Conservation (phyloP, 306 rosid species). For the Gillenia trifoliata region DNA sequence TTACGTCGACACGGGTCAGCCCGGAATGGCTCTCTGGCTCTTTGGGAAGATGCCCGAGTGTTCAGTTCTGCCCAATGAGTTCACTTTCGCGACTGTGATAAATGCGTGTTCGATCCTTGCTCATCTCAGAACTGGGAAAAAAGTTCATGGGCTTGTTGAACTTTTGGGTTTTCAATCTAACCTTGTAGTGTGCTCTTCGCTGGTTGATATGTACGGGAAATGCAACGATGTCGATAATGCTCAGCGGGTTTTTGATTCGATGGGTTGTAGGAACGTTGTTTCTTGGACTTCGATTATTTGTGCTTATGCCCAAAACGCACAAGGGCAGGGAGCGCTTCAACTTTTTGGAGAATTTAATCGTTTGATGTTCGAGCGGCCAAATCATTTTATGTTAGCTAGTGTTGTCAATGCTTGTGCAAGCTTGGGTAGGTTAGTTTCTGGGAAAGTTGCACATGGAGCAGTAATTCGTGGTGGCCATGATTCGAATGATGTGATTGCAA, state of each 20-base stretch:
- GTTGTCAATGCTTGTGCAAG: slow-evolving; percentile 69
- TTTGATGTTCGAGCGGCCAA: slow-evolving; percentile 34
- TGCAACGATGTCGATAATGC: slow-evolving; percentile 59
- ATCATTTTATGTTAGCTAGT: slow-evolving; percentile 74
- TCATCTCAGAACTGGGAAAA: slow-evolving; percentile 38
- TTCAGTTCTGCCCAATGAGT: slow-evolving; percentile 54
- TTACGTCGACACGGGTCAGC: slow-evolving; percentile 33
- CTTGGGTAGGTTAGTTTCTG: slow-evolving; percentile 57
- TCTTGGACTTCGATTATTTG: slow-evolving; percentile 88
- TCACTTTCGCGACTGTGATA: slow-evolving; percentile 57
- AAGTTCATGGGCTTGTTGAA: slow-evolving; percentile 47
- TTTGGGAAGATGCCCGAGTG: slow-evolving; percentile 44
- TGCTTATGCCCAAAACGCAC: slow-evolving; percentile 69
- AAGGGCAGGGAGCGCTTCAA: slow-evolving; percentile 49
- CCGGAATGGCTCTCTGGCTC: slow-evolving; percentile 37
- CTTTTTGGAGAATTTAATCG: slow-evolving; percentile 47
- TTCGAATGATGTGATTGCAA: slow-evolving; percentile 53
- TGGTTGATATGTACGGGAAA: slow-evolving; percentile 80
- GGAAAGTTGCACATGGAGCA: slow-evolving; percentile 63
- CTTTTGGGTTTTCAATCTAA: slow-evolving; percentile 43
- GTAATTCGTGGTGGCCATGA: slow-evolving; percentile 50
- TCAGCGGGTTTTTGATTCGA: slow-evolving; percentile 48
- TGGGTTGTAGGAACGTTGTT: slow-evolving; percentile 56
- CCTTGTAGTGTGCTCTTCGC: slow-evolving; percentile 63
- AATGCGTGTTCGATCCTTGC: slow-evolving; percentile 70